Evolutionary conservation across 139 green algal genomes (phyloP), one percentile per base, ranked within the genome.

Genomic region (Microglena sp.): DNA sequence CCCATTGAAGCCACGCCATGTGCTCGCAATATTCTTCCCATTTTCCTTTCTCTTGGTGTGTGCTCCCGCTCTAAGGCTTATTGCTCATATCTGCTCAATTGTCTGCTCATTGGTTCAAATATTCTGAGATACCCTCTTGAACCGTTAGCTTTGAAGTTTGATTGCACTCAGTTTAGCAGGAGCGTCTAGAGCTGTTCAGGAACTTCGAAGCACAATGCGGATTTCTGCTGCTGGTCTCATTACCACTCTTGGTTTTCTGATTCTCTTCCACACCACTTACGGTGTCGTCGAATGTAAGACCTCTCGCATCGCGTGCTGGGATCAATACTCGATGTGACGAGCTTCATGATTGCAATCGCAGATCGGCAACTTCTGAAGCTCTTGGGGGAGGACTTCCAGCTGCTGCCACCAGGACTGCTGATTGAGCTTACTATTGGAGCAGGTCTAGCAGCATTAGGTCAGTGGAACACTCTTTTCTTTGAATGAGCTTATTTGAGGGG

Each of bases 321-420:
- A 50, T 11, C 40, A 50, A 50, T 11, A 50, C 40, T 50, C 11
- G 11, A 50, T 24, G 40, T 15, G 40, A n/a, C n/a, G n/a, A n/a
- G n/a, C n/a, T n/a, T n/a, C n/a, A n/a, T n/a, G n/a, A n/a, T 50
- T 50, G 40, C 40, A 50, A 50, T 50, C 40, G 34, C 58, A 65
- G 58, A 65, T 54, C 22, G 58, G 27, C 34, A 65, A n/a, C 7
- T 65, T 22, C n/a, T 65, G 26, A 65, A 55, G 58, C 58, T 65
- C 18, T 45, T 32, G 3, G 34, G 54, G 33, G 58, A 65, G 33
- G 58, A 65, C 27, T 65, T 55, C 24, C 22, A 33, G 5, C n/a
- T 35, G 22, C 8, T 65, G 7, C 58, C 58, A 5, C 18, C 22
- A 15, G 22, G 5, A 15, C 21, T 65, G 21, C 58, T 65, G 2